Base-by-base conservation (phyloP, 352 stramenopile species). In the Phytopythium oedochilum region DNA sequence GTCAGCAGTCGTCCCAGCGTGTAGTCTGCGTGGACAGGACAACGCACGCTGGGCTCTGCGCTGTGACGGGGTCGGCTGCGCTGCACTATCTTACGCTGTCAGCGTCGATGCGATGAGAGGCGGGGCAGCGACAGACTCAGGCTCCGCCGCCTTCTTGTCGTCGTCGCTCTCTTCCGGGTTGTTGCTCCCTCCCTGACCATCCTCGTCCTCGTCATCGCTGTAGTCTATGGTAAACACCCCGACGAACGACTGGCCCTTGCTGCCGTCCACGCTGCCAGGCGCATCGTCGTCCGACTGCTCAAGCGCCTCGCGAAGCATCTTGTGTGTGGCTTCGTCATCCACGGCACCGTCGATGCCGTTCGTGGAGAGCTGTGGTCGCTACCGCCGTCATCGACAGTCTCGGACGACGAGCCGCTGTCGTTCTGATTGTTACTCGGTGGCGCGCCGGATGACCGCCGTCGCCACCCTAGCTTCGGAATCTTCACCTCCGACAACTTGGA, bases 161-260 rank as follows among this genome's bases (percentile, higher is more conserved):
- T n/a, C 17, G 40, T 44, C 60, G n/a, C 54, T 63, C 45, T 61
- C 53, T n/a, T 59, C 54, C 22, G 43, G 35, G 10, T n/a, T 34
- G 3, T 54, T 51, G 18, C 35, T 49, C 9, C 35, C 26, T 2
- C n/a, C 28, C 29, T 35, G 25, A 22, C 43, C 60, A n/a, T 70
- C 50, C 14, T 84, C 71, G 15, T 83, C 75, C 59, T 90, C 77
- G 50, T 88, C 77, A 42, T 90, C 80, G 53, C 79, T 89, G 60
- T 89, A 85, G 53, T 88, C 79, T 69, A 90, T 90, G 45, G 80
- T 90, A 54, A 90, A 90, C 48, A 90, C 77, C 17, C 75, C 80
- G 18, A 87, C 77, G 59, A 90, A 90, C 25, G 43, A 54, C 60
- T 72, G 72, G 26, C 72, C 66, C 20, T 64, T 63, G 7, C 55